These are phyloP conservation scores for Rhodotorula sp. DNA, from an alignment of 1,284 basidiomycete species.

Conservation along the genomic window DNA sequence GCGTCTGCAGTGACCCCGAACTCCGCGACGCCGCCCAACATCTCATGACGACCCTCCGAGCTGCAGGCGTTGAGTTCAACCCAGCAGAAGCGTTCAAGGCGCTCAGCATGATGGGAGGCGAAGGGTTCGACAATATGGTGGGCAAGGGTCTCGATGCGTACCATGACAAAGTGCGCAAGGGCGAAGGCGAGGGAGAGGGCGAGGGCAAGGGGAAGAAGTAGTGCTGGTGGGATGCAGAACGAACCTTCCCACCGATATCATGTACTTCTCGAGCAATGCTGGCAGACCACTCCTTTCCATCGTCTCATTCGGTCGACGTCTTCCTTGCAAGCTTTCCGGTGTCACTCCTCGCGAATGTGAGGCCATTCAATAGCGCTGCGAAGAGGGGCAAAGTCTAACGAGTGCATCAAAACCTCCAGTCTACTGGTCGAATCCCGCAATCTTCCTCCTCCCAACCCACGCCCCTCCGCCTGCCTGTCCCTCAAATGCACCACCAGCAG, in stretches of 20 bases:
- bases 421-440: neutral
- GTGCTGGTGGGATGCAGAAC: neutral
- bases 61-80: slow-evolving; percentile 33
- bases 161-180: slow-evolving; percentile 16
- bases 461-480: slow-evolving; percentile 8
- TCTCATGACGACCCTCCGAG: slow-evolving; percentile 21
- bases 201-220: slow-evolving; percentile 1
- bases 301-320: too few relatives aligned
- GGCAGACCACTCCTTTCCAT: neutral
- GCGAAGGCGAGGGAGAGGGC: slow-evolving; percentile 13
- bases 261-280: too few relatives aligned
- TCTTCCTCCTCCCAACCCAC: slow-evolving; percentile 8
- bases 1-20: slow-evolving; percentile 25
- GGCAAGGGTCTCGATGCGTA: slow-evolving; percentile 1
- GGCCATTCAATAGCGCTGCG: neutral
- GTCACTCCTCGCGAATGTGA: too few relatives aligned
- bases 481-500: neutral
- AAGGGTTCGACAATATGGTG: slow-evolving; percentile 15
- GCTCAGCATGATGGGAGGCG: slow-evolving; percentile 35
- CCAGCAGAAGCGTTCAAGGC: slow-evolving; percentile 37
- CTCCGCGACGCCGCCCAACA: slow-evolving; percentile 30
- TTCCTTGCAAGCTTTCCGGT: too few relatives aligned
- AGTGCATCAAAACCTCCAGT: neutral
- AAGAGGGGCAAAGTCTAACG: neutral
- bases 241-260: neutral